A percentile compares a stretch with the other conserved stretches of the same genome.
Conservation (phyloP, 352 stramenopile genomes). For the Phytophthora tentaculata region DNA sequence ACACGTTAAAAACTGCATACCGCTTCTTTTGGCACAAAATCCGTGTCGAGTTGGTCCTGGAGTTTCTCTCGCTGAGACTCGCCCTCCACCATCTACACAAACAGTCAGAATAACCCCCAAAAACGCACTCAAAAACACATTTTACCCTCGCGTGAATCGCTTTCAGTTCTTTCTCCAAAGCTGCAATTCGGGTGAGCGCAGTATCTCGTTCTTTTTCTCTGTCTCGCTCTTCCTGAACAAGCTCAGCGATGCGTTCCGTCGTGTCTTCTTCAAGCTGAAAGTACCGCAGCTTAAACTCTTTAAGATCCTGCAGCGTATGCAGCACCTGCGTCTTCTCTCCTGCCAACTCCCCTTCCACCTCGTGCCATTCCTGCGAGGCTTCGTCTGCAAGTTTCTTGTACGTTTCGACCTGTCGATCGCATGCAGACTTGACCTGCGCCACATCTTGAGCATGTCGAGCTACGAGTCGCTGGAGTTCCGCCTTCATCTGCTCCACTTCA, state of each 20-base stretch:
- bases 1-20: constrained; percentile 24
- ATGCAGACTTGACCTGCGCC: constrained; percentile 50
- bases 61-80: constrained; percentile 43
- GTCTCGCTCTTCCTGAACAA: constrained; percentile 66
- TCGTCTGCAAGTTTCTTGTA: constrained; percentile 67
- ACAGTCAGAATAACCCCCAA: background rate
- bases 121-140: background rate
- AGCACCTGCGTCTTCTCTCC: constrained; percentile 67
- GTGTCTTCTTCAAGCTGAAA: constrained; percentile 69
- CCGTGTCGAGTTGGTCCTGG: constrained; percentile 51
- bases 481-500: constrained; percentile 34
- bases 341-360: constrained; percentile 64
- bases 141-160: constrained; percentile 45
- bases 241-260: constrained; percentile 66
- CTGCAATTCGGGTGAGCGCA: constrained; percentile 12
- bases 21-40: constrained; percentile 61
- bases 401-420: constrained; percentile 66
- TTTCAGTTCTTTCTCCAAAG: constrained; percentile 42
- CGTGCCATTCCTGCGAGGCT: constrained; percentile 74
- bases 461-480: constrained; percentile 41
- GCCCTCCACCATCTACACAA: constrained; percentile 36
- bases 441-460: constrained; percentile 53
- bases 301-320: constrained; percentile 63
- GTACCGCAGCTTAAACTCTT: constrained; percentile 74
- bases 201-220: constrained; percentile 48